Conservation (phyloP, 225 moss, liverwort and hornwort species). For the Ulota crispa region DNA sequence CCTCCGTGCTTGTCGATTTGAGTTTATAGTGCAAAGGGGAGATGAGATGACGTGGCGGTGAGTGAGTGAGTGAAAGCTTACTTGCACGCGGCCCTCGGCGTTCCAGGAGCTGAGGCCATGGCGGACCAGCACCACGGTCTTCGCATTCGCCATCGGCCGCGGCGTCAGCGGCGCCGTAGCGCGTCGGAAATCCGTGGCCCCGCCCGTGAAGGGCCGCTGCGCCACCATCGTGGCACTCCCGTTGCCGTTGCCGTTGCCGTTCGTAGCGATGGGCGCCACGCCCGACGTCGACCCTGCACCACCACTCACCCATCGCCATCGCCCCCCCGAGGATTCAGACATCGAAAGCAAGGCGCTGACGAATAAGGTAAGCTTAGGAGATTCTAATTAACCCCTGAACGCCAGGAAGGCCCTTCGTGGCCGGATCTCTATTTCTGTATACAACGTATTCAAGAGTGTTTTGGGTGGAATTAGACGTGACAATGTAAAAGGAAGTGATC, state of each 20-base stretch:
- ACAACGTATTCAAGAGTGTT: too few relatives aligned
- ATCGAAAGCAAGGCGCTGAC: too few relatives aligned
- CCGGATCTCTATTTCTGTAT: too few relatives aligned
- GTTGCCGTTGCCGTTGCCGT: slow-evolving; percentile 35
- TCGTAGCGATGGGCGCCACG: not conserved
- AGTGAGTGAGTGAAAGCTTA: not conserved
- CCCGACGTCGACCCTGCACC: slow-evolving; percentile 34
- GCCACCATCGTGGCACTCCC: slow-evolving; percentile 30
- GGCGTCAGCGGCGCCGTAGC: slow-evolving; percentile 58
- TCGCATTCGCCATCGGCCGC: slow-evolving; percentile 43
- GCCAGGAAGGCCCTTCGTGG: too few relatives aligned
- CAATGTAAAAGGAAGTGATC: too few relatives aligned
- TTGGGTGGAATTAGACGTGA: too few relatives aligned
- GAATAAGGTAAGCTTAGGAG: too few relatives aligned
- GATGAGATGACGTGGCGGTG: too few relatives aligned
- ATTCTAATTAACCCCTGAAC: too few relatives aligned
- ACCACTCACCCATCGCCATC: not conserved
- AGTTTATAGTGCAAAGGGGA: too few relatives aligned
- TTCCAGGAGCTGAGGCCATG: slow-evolving; percentile 92
- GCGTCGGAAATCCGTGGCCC: slow-evolving; percentile 61
- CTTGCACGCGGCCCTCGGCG: slow-evolving; percentile 74
- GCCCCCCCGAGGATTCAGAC: too few relatives aligned
- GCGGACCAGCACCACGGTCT: slow-evolving; percentile 70
- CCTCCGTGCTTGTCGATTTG: too few relatives aligned
- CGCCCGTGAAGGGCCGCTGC: slow-evolving; percentile 62